Conservation (phyloP, 805 yeast genomes). For the Helenozyma rhizophorensis region DNA sequence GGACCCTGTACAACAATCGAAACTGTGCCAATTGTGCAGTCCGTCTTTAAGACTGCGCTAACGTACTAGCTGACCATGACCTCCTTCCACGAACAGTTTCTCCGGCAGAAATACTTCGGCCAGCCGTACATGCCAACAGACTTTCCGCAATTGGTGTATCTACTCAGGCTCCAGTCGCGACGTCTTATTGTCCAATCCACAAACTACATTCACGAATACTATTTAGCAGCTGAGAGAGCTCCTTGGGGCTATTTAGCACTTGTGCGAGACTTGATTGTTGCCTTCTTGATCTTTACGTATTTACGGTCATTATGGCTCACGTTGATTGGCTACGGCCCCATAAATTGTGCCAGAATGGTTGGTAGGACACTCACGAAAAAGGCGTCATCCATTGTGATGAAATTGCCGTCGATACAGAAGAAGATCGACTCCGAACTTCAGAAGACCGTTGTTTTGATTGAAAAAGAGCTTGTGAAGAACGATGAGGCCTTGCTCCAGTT, state of each 20-base stretch:
- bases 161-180: conserved; percentile 3
- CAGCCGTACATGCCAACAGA: conserved; percentile 21
- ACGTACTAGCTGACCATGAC: too few relatives aligned
- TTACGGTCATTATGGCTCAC: conserved; percentile 5
- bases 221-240: background rate
- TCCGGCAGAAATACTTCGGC: conserved; percentile 17
- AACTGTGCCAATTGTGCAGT: too few relatives aligned
- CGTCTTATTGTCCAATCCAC: too few relatives aligned
- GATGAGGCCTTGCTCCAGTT: conserved; percentile 44
- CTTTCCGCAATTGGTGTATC: conserved; percentile 11
- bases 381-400: conserved; percentile 12
- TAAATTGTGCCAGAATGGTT: conserved; percentile 2
- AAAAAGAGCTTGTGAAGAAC: conserved; percentile 53
- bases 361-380: conserved; percentile 2
- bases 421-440: conserved; percentile 60
- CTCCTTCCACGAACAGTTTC: conserved; percentile 1
- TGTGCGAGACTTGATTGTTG: conserved; percentile 20
- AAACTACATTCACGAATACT: too few relatives aligned
- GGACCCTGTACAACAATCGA: too few relatives aligned
- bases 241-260: conserved; percentile 10
- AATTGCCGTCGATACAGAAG: conserved; percentile 49
- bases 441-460: conserved; percentile 45
- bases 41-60: too few relatives aligned
- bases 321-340: conserved; percentile 10
- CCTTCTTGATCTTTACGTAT: conserved; percentile 12